Evolutionary conservation across 176 grass and related monocot genomes (phyloP).

Genomic region (Phoenix roebelenii): DNA sequence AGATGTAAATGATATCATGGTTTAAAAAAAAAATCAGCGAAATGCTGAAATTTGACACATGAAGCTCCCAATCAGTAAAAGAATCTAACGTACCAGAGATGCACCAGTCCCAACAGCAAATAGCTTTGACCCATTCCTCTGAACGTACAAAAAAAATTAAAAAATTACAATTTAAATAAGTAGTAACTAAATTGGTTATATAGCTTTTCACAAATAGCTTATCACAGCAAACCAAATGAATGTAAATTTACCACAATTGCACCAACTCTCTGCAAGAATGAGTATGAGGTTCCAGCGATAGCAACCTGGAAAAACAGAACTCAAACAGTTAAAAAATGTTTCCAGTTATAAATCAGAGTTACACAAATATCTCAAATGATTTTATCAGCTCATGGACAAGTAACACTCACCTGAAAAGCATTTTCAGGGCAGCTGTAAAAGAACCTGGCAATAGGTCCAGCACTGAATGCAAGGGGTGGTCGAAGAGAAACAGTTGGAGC

Average conservation of each 20-base stretch:
- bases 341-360: too few relatives aligned
- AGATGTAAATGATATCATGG: too few relatives aligned
- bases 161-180: neutral
- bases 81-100: constrained; percentile 60
- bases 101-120: constrained; percentile 85
- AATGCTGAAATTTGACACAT: neutral
- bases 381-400: too few relatives aligned
- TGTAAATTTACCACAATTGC: constrained; percentile 73
- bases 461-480: constrained; percentile 50
- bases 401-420: constrained; percentile 75
- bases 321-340: constrained; percentile 9
- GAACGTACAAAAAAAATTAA: constrained; percentile 25
- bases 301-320: constrained; percentile 49
- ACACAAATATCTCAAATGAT: too few relatives aligned
- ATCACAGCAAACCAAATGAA: neutral
- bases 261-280: constrained; percentile 87
- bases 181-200: neutral
- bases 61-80: neutral
- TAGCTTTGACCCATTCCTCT: constrained; percentile 93
- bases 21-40: too few relatives aligned
- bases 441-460: constrained; percentile 68
- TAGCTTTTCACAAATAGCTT: neutral
- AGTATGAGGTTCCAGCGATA: constrained; percentile 79
- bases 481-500: constrained; percentile 87
- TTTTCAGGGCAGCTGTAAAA: constrained; percentile 95